These are phyloP conservation scores for Cladophialophora psammophila DNA, from an alignment of 2,329 filamentous ascomycete species.

Conservation along the genomic window DNA sequence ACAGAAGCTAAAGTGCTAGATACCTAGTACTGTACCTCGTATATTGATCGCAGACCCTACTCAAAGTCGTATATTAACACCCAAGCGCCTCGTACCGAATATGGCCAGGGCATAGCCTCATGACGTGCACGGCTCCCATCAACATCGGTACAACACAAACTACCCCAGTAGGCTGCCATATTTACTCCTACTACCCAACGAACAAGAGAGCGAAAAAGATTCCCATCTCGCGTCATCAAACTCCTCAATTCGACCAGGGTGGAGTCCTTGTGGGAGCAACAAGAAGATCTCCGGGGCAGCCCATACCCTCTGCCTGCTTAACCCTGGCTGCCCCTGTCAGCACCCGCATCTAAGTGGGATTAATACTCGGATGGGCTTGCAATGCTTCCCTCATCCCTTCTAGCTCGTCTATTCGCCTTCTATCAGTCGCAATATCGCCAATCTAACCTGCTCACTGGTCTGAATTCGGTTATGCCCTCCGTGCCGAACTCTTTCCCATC, in stretches of 20 bases:
- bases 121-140: not conserved
- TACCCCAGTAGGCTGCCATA: not conserved
- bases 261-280: not conserved
- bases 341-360: not conserved
- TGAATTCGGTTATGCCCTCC: constrained; percentile 47
- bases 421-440: constrained; percentile 32
- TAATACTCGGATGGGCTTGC: not conserved
- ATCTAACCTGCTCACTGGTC: constrained; percentile 38
- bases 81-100: not conserved
- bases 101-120: not conserved
- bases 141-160: not conserved
- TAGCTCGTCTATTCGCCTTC: constrained; percentile 16
- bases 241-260: not conserved
- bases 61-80: not conserved
- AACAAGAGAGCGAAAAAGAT: not conserved
- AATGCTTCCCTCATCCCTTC: constrained; percentile 5
- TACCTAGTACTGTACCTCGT: too few species aligned
- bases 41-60: not conserved
- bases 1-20: too few species aligned
- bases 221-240: not conserved
- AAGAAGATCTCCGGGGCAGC: not conserved
- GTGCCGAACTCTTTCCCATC: constrained; percentile 54
- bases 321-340: constrained; percentile 4
- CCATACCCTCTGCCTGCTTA: not conserved
- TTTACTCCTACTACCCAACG: not conserved